Evolutionary conservation across 345 rosid genomes (phyloP).

Genomic region (Camelina laxa): DNA sequence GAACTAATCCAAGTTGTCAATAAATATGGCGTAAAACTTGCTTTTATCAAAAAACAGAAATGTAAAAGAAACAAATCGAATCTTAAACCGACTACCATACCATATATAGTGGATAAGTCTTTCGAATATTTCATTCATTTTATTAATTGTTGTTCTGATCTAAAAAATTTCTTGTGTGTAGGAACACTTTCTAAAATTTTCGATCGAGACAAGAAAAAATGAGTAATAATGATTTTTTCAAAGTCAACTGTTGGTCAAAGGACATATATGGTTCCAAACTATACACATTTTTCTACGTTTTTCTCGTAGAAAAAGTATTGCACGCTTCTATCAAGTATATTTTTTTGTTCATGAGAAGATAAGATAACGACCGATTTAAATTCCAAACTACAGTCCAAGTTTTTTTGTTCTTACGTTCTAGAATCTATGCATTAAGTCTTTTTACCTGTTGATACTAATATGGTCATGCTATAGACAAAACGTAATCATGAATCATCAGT

Average conservation of each 20-base stretch:
- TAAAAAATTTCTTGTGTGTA: not conserved
- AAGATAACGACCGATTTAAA: no score
- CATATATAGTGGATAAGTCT: slow-evolving; percentile 19
- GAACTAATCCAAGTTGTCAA: not conserved
- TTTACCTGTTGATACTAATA: no score
- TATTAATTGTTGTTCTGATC: not conserved
- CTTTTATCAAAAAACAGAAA: not conserved
- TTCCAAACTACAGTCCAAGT: no score
- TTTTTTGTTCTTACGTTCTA: no score
- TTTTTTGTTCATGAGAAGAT: no score
- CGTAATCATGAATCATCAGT: no score
- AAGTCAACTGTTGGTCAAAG: slow-evolving; percentile 15
- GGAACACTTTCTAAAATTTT: not conserved
- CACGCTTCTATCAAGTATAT: slow-evolving; percentile 10
- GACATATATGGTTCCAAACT: not conserved
- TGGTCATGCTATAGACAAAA: no score
- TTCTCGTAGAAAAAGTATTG: slow-evolving; percentile 10
- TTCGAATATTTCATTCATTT: not conserved
- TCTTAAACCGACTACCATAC: not conserved
- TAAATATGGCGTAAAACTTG: slow-evolving; percentile 9
- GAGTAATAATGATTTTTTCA: not conserved
- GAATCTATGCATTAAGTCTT: no score
- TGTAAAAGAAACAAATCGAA: not conserved
- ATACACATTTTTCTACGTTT: not conserved
- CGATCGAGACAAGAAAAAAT: slow-evolving; percentile 17